Evolutionary conservation across 768 basidiomycete species (phyloP), one percentile per base, ranked within the genome.

Genomic region (Hemileccinum impolitum): DNA sequence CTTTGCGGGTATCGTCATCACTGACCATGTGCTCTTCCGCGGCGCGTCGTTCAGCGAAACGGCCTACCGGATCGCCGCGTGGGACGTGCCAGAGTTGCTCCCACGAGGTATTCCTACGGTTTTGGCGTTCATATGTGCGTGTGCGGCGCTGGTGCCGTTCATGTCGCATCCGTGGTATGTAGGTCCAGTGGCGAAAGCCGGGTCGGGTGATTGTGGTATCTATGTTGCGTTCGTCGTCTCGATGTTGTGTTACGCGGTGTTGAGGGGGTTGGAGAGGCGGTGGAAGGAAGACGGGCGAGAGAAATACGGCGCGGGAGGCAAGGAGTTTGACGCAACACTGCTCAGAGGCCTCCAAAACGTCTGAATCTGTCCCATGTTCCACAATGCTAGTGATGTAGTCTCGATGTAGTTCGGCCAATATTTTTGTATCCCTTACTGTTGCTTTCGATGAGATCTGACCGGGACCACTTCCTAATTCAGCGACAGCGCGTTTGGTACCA

Each of bases 161-260:
- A 80, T 80, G 78, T 70, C 73, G 39, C 78, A 80, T 38, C 76
- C 62, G 37, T 80, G 76, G 76, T 80, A 72, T 51, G 66, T 68
- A 4, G 78, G 79, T 1, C 75, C 77, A 0, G 72, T 80, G 30
- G 79, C 79, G 21, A 58, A 43, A 21, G 45, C 50, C 6, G 69
- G 71, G 4, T 70, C 74, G 13, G 79, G 79, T 7, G 79, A 80
- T 48, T 73, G 80, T 36, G 78, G 75, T 0, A 64, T 80, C 28
- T 64, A 73, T 31, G 67, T 69, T 17, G 74, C 67, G 14, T 74
- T 70, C 39, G 63, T 62, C 26, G 64, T 67, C 1, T 61, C 70
- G 1, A 48, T 48, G n/a, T 31, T 72, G 19, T n/a, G 59, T 6
- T 76, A 75, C 57, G 52, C 44, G 11, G 52, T 43, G 32, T 44